These are phyloP conservation scores for Cyphellophora europaea DNA, from an alignment of 2,329 filamentous ascomycete genomes.

Conservation along the genomic window DNA sequence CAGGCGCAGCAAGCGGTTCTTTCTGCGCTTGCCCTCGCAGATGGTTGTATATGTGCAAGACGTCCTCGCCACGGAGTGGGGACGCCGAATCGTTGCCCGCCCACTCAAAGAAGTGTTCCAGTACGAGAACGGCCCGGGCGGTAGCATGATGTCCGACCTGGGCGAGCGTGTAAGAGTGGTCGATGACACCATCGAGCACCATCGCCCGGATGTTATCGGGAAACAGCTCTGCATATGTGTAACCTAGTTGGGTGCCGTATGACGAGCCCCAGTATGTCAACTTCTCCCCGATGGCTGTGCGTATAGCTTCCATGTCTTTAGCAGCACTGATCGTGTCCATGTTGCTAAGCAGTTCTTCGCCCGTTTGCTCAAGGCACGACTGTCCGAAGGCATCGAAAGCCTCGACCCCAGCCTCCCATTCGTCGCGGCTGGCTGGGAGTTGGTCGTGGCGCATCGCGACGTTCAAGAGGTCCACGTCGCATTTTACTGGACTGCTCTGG, in stretches of 20 bases:
- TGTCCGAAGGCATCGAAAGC: no score
- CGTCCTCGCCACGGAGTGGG: no score
- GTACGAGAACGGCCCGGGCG: no score
- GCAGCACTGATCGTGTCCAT: conserved; percentile 29
- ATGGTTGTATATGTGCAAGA: no score
- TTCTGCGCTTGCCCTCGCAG: not conserved
- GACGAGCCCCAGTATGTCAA: conserved; percentile 33
- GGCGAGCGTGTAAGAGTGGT: conserved; percentile 14
- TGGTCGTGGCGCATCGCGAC: no score
- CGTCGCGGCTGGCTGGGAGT: no score
- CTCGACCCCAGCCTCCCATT: no score
- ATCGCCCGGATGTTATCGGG: conserved; percentile 32
- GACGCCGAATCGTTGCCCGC: not conserved
- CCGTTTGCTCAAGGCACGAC: no score
- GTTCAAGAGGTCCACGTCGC: conserved; percentile 26
- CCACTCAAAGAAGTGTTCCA: not conserved
- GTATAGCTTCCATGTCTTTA: conserved; percentile 27
- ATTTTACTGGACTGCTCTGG: conserved; percentile 29
- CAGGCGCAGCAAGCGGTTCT: not conserved
- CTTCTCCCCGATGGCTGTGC: conserved; percentile 24
- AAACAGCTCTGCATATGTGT: conserved; percentile 34
- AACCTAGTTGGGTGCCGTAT: conserved; percentile 36
- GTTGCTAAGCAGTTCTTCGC: conserved; percentile 31
- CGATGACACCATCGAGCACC: conserved; percentile 34
- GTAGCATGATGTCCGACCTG: not conserved